Evolutionary conservation across 768 basidiomycete species (phyloP).

Genomic region (Boletus pseudo-olivaceus): DNA sequence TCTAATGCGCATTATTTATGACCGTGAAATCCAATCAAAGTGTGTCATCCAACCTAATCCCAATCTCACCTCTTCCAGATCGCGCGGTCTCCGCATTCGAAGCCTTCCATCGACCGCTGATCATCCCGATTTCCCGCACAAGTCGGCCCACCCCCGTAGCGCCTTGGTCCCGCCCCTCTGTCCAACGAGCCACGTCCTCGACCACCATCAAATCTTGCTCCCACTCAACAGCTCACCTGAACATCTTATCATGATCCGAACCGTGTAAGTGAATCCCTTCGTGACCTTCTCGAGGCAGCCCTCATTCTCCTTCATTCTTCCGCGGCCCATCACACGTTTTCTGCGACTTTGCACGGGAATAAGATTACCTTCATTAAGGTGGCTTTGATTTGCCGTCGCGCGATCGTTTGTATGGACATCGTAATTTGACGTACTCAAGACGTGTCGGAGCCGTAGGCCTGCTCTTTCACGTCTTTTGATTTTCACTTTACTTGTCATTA

Average conservation of each 20-base stretch:
- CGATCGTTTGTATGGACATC: too few species aligned
- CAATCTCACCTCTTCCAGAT: conserved; percentile 22
- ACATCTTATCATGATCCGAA: conserved; percentile 14
- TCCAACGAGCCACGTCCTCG: too few species aligned
- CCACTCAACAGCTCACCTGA: too few species aligned
- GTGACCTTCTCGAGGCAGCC: too few species aligned
- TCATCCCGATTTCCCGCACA: conserved; percentile 22
- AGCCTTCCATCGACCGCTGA: conserved; percentile 4
- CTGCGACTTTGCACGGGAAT: conserved; percentile 23
- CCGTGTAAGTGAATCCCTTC: conserved; percentile 13
- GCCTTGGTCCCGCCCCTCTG: too few species aligned
- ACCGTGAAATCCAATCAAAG: conserved; percentile 13
- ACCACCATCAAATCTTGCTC: too few species aligned
- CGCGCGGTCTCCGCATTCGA: conserved; percentile 22
- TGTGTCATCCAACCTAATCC: conserved; percentile 21
- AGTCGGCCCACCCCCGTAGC: conserved; percentile 1
- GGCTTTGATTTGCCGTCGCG: conserved; percentile 19
- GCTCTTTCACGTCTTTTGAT: conserved; percentile 21
- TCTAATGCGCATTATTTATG: conserved; percentile 7
- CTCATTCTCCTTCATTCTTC: conserved; percentile 5
- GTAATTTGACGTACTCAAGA: conserved; percentile 27
- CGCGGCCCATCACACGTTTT: conserved; percentile 3
- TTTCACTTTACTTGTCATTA: conserved; percentile 24
- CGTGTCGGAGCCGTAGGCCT: conserved; percentile 23
- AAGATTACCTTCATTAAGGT: conserved; percentile 21